Conservation (phyloP, 192 early-diverging fungal species). For the Backusella psychrophila region DNA sequence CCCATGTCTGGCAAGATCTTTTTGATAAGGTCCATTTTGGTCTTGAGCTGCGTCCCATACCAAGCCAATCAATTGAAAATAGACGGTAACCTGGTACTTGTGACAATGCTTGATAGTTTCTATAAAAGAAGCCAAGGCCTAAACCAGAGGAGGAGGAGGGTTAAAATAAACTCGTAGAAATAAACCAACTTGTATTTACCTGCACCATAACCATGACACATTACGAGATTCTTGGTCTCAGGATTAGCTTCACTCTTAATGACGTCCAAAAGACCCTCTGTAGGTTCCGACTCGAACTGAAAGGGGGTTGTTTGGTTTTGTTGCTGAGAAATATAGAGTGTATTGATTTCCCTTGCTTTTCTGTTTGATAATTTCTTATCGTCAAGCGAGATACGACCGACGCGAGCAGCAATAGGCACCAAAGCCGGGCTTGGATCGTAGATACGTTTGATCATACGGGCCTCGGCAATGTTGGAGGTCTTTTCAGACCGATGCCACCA, state of each 20-base stretch:
- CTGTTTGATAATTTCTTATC: background rate
- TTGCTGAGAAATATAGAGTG: slow-evolving; percentile 14
- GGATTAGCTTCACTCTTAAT: background rate
- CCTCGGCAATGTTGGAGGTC: slow-evolving; percentile 53
- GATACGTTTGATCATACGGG: slow-evolving; percentile 52
- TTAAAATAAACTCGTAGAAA: background rate
- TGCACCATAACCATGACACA: slow-evolving; percentile 81
- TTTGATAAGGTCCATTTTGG: slow-evolving; percentile 50
- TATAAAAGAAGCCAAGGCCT: slow-evolving; percentile 70
- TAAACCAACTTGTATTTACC: slow-evolving; percentile 29
- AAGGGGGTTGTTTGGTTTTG: background rate
- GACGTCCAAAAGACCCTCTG: background rate
- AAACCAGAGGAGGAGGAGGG: background rate
- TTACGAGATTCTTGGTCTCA: slow-evolving; percentile 52
- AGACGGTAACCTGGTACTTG: slow-evolving; percentile 55
- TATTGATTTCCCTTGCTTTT: background rate
- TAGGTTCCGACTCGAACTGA: slow-evolving; percentile 8
- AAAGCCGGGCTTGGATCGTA: slow-evolving; percentile 1
- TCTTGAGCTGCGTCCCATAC: slow-evolving; percentile 89
- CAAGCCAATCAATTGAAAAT: slow-evolving; percentile 86
- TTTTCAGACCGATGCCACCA: slow-evolving; percentile 43
- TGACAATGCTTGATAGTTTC: slow-evolving; percentile 27
- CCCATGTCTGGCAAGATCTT: slow-evolving; percentile 35
- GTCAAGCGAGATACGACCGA: background rate
- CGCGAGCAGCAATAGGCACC: background rate